Conservation (phyloP, 768 basidiomycete genomes). For the Tylopilus balloui region DNA sequence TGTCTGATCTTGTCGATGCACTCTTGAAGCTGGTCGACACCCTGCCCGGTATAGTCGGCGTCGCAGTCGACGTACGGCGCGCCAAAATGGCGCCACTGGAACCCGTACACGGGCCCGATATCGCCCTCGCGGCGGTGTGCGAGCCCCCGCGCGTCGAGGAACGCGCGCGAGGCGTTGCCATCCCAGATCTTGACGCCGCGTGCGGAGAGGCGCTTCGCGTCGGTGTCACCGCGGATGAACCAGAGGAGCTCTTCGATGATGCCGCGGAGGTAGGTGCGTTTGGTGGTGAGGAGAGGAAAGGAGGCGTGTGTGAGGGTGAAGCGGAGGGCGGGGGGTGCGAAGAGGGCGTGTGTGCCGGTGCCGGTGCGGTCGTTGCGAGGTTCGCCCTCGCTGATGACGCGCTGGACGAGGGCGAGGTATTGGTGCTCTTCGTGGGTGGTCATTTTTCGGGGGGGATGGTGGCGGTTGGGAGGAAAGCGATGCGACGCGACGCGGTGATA, state of each 20-base stretch:
- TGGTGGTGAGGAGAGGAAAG: conserved; percentile 90
- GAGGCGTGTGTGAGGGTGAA: conserved; percentile 77
- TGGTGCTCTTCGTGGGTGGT: conserved; percentile 78
- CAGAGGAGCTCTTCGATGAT: conserved; percentile 93
- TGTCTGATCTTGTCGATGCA: conserved; percentile 90
- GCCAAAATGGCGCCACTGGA: conserved; percentile 96
- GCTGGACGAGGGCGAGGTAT: conserved; percentile 78
- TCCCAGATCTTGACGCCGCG: conserved; percentile 98
- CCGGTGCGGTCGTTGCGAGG: conserved; percentile 87
- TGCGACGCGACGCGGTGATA: conserved; percentile 8
- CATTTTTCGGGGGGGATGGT: conserved; percentile 5
- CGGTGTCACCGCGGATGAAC: conserved; percentile 86
- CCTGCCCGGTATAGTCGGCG: conserved; percentile 70
- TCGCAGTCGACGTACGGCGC: conserved; percentile 76
- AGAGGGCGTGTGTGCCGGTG: conserved; percentile 88
- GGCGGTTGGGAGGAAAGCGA: conserved; percentile 4
- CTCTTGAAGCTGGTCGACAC: conserved; percentile 88
- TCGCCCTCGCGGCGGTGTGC: conserved; percentile 84
- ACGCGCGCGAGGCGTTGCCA: conserved; percentile 87
- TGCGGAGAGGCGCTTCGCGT: conserved; percentile 65
- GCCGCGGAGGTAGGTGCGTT: conserved; percentile 87
- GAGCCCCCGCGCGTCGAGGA: conserved; percentile 82
- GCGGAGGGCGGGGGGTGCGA: conserved; percentile 85
- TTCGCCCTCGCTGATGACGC: conserved; percentile 73
- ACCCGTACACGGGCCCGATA: conserved; percentile 94